Percentiles rank a stretch among this genome's conserved stretches.
Conservation (phyloP, 306 rosid genomes). For the Albizia julibrissin region DNA sequence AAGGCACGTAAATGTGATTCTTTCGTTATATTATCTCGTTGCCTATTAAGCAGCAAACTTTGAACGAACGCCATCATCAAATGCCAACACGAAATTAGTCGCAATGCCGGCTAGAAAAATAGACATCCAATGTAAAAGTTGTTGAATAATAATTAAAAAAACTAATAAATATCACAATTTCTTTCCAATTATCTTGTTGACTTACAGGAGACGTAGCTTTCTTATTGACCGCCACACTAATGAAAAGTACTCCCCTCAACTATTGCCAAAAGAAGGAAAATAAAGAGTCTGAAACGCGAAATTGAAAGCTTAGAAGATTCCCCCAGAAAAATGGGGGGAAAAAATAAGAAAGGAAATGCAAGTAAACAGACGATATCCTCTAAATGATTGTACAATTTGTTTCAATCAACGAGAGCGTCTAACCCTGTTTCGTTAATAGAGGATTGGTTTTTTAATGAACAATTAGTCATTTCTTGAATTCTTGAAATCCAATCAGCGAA, state of each 20-base stretch:
- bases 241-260: not conserved
- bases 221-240: not conserved
- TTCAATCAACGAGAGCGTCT: not conserved
- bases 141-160: not conserved
- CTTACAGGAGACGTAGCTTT: not conserved
- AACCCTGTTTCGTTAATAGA: not conserved
- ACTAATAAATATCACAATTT: not conserved
- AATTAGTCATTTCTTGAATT: not conserved
- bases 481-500: not conserved
- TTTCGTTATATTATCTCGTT: not conserved
- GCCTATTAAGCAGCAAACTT: not conserved
- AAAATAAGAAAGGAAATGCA: not conserved
- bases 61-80: not conserved
- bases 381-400: not conserved
- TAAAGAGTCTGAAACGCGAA: not conserved
- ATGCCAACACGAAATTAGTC: not conserved
- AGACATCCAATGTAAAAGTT: not conserved
- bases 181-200: not conserved
- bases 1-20: not conserved
- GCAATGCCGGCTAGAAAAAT: not conserved
- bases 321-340: not conserved
- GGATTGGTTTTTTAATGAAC: not conserved
- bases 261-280: not conserved
- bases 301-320: not conserved
- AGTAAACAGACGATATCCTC: not conserved